Evolutionary conservation across 352 stramenopile genomes (phyloP).

Genomic region (Phytopythium ostracodes): DNA sequence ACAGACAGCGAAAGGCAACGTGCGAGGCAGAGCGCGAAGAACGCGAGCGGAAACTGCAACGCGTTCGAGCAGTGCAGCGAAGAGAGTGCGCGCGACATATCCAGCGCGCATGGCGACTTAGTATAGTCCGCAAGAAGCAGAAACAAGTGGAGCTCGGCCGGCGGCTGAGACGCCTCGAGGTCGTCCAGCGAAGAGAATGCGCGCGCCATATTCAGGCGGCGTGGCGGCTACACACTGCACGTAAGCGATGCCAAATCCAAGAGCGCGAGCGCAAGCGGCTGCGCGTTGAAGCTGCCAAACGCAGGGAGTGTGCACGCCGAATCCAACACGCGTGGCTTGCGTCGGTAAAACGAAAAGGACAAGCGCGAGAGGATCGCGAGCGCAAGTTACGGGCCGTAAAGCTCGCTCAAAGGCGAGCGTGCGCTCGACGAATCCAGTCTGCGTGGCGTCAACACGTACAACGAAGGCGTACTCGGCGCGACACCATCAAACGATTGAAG

Average conservation of each 20-base stretch:
- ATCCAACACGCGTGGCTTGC: slow-evolving; percentile 9
- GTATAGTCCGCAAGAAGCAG: slow-evolving; percentile 5
- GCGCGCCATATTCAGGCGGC: slow-evolving; percentile 2
- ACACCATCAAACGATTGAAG: not conserved
- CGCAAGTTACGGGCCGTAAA: not conserved
- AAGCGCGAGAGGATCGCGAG: not conserved
- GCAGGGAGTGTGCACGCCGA: not conserved
- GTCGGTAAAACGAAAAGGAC: not conserved
- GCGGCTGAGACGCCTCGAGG: not conserved
- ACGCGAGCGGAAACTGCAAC: slow-evolving; percentile 16
- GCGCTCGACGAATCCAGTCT: not conserved
- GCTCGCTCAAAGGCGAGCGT: not conserved
- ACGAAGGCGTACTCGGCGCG: not conserved
- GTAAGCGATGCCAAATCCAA: not conserved
- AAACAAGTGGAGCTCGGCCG: not conserved
- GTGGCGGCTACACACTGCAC: not conserved
- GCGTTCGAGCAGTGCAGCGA: not conserved
- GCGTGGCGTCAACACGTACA: not conserved
- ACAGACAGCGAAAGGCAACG: not conserved
- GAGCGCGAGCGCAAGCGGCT: not conserved
- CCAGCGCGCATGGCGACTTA: slow-evolving; percentile 6
- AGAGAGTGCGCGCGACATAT: slow-evolving; percentile 5
- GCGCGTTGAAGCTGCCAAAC: not conserved
- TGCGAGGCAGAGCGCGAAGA: not conserved
- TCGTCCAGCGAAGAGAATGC: not conserved